Base-by-base conservation (phyloP, 129 eudicot genomes). In the Flaveria linearis region DNA sequence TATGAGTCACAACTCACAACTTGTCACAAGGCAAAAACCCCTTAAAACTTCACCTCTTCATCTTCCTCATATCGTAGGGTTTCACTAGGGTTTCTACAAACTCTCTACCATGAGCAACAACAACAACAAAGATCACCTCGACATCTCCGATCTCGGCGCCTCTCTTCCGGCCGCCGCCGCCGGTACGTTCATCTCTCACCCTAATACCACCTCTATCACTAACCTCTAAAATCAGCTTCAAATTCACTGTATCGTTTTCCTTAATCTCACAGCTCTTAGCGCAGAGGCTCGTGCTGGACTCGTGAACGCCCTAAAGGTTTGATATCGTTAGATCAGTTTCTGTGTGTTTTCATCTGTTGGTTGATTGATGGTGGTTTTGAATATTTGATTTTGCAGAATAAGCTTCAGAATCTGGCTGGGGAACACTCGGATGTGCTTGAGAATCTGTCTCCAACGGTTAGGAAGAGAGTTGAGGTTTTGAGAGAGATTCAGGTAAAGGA, bases 251-350 rank as follows among this genome's bases (percentile, higher is more conserved):
- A 1, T 33, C 39, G n/a, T 30, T 68, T 28, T 69, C 15, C 8
- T 39, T 14, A 8, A 15, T 39, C 53, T 9, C 69, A 81, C 39
- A 91, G 97, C 96, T 85, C 85, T 89, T 43, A 91, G 92, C 15
- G 86, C 90, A 0, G 91, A 86, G 85, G 96, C 87, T 87, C 92
- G 97, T 80, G 96, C 90, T 66, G 96, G 87, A 0, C 90, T 92
- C 70, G 96, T 92, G 7, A 88, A 92, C 84, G 96, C 90, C 41
- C 85, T 92, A 0, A 92, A 92, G 96, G 97, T 92, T 67, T 36
- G 68, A 30, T 9, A 33, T n/a, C n/a, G 62, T 30, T 26, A 3
- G 16, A 68, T 68, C 50, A 39, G 16, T 7, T 55, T 73, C 16
- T 16, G 4, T 26, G 20, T 66, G 10, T 26, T 41, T 39, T 20